Conservation (phyloP, 129 eudicot genomes). For the Helianthus annuus region HanXRQr2.0-SUNRISE NC_035439.2:132119629-132120128, state of each 20-base stretch:
- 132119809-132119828: slow-evolving; percentile 98
- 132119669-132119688: neutral
- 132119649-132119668: slow-evolving; percentile 93
- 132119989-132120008: slow-evolving; percentile 98
- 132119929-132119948: slow-evolving; percentile 92
- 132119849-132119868: neutral
- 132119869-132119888: slow-evolving; percentile 9
- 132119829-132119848: neutral
- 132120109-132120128: too few species aligned
- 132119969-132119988: slow-evolving; percentile 98
- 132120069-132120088: neutral
- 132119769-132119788: slow-evolving; percentile 98
- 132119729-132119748: slow-evolving; percentile 31
- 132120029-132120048: neutral
- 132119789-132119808: slow-evolving; percentile 91
- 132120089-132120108: neutral
- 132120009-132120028: slow-evolving; percentile 50
- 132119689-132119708: slow-evolving; percentile 5
- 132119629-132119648: slow-evolving; percentile 87
- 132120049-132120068: slow-evolving; percentile 6
- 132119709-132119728: slow-evolving; percentile 15
- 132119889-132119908: slow-evolving; percentile 22
- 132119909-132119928: slow-evolving; percentile 86
- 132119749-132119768: slow-evolving; percentile 43
- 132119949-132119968: slow-evolving; percentile 97